Conservation (phyloP, 306 rosid species). For the Prunus campanulata region DNA sequence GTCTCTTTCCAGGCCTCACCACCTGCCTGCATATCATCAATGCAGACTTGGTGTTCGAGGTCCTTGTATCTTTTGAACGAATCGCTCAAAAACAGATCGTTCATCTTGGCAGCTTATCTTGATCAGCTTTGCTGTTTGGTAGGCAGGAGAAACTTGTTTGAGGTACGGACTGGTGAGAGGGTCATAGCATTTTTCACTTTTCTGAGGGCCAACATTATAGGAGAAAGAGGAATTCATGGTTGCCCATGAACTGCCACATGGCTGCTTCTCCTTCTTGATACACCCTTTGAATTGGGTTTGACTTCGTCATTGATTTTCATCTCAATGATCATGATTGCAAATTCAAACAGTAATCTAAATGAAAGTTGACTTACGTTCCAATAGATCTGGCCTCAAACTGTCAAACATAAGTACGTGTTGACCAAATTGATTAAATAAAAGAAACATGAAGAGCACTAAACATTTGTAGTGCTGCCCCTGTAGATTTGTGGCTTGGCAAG, state of each 20-base stretch:
- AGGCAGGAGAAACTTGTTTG: not conserved
- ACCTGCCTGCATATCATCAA: conserved; percentile 34
- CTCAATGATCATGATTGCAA: not conserved
- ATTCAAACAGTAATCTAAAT: not conserved
- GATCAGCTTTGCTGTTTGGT: conserved; percentile 8
- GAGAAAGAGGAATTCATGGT: conserved; percentile 7
- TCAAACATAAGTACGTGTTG: conserved; percentile 1
- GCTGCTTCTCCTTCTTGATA: not conserved
- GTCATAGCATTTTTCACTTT: not conserved
- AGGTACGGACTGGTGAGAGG: not conserved
- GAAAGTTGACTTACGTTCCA: not conserved
- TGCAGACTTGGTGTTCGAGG: conserved; percentile 39
- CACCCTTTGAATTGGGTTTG: not conserved
- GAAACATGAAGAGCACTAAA: conserved; percentile 17
- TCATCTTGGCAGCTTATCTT: conserved; percentile 42
- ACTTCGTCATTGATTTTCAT: not conserved
- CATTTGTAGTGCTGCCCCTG: not conserved
- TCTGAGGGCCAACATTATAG: not conserved
- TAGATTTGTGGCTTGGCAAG: not conserved
- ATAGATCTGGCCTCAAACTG: not conserved
- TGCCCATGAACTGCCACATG: conserved; percentile 13
- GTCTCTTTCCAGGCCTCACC: conserved; percentile 58
- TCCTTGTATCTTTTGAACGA: conserved; percentile 65
- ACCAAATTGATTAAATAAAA: not conserved
- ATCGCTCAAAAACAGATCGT: conserved; percentile 57